Percentiles rank a stretch among this genome's conserved stretches.
Conservation (phyloP, 805 yeast species). For the Schizosaccharomyces osmophilus region DNA sequence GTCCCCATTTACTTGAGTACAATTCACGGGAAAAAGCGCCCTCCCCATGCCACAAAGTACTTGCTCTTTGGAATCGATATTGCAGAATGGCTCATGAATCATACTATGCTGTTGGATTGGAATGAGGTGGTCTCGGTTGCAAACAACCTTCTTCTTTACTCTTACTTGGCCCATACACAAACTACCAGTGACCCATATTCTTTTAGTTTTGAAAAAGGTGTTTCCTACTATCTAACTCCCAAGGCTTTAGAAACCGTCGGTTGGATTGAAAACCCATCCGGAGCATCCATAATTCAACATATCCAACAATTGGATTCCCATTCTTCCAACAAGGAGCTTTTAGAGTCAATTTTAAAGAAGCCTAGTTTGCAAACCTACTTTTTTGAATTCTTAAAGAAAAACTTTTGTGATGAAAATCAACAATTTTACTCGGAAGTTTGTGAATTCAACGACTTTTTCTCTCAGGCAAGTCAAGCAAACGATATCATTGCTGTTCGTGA, state of each 20-base stretch:
- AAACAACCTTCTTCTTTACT: neutral
- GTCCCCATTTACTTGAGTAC: too few relatives aligned
- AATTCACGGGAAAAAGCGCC: too few relatives aligned
- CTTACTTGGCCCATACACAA: neutral
- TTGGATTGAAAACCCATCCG: neutral
- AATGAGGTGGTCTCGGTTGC: neutral
- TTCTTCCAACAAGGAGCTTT: neutral
- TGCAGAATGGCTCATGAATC: neutral
- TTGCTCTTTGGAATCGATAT: neutral
- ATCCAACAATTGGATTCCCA: neutral
- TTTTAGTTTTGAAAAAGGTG: neutral
- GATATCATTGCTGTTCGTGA: neutral
- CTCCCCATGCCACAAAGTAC: neutral
- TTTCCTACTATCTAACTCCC: neutral
- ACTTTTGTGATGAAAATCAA: neutral
- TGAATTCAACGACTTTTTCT: neutral
- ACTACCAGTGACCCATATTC: neutral
- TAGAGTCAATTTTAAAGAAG: neutral
- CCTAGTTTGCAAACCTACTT: neutral
- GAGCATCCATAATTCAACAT: neutral
- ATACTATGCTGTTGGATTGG: neutral
- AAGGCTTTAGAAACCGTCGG: neutral
- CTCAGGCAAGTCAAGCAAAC: neutral
- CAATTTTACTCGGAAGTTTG: neutral
- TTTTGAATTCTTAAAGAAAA: neutral